Percentiles rank a stretch among this genome's conserved stretches.
Conservation (phyloP, 352 stramenopile species). For the Phytophthora rubi region DNA sequence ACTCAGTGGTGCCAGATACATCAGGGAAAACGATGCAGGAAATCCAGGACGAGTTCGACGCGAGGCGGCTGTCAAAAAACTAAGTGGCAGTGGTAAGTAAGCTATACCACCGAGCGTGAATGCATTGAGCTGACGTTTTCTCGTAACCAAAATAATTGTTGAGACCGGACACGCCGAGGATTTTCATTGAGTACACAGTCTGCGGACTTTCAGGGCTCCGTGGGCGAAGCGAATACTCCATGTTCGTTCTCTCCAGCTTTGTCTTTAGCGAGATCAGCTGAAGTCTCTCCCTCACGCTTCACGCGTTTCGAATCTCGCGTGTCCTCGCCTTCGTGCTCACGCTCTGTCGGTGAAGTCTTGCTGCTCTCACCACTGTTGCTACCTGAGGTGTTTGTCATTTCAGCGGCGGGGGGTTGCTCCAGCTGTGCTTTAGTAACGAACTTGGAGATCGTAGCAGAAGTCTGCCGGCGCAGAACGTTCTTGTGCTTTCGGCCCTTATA, state of each 20-base stretch:
- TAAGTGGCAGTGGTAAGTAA: neutral
- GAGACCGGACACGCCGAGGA: neutral
- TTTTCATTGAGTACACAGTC: neutral
- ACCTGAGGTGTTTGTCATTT: neutral
- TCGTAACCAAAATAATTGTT: neutral
- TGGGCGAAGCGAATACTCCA: conserved; percentile 4
- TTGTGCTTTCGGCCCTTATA: conserved; percentile 87
- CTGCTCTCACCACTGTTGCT: neutral
- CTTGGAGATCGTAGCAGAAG: conserved; percentile 61
- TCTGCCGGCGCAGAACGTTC: conserved; percentile 64
- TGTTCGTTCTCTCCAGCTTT: conserved; percentile 1
- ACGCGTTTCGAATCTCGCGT: conserved; percentile 33
- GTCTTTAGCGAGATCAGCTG: neutral
- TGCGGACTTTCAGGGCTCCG: conserved; percentile 15
- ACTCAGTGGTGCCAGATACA: neutral
- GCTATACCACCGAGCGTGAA: neutral
- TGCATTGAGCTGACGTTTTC: neutral
- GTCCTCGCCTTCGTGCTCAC: conserved; percentile 29
- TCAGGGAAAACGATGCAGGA: conserved; percentile 1
- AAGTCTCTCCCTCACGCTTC: conserved; percentile 25
- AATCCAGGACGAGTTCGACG: neutral
- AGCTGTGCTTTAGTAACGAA: conserved; percentile 40
- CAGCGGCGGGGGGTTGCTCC: conserved; percentile 12
- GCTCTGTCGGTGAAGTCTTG: conserved; percentile 11
- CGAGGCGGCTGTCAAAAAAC: neutral